Base-by-base conservation (phyloP, 345 rosid genomes). In the Boechera divaricarpa region DNA sequence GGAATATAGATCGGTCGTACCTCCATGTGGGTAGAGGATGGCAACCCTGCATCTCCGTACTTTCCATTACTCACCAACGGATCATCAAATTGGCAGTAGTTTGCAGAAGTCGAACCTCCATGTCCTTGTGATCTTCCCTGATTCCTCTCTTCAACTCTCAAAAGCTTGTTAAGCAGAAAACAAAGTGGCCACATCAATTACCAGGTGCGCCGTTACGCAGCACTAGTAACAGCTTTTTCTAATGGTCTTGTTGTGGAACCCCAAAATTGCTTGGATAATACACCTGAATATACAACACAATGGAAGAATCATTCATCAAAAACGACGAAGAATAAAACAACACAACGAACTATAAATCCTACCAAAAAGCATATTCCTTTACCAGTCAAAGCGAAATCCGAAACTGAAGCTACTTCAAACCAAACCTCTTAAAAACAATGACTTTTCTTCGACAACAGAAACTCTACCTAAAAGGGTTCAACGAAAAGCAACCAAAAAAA, bases 161-260 rank as follows among this genome's bases (percentile, higher is more conserved):
- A 82, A 76, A 90, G 82, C 83, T 88, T 90, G 82, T 83, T 87
- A 13, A 82, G 79, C 59, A 84, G 84, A 52, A 90, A 77, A 75
- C 80, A 86, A 64, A 88, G 79, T 72, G 90, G 89, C 94, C 94
- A 86, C 94, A 87, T 90, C 66, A 77, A 65, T 62, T 64, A 78
- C 79, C 75, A 75, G 65, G 66, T 54, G 45, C 10, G 26, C 4
- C 3, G 44, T 35, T 39, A 24, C 26, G 0, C n/a, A 3, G 10
- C 67, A 59, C 56, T 39, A 52, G 28, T 29, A 29, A 52, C 28
- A 49, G 29, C 66, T 12, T 21, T 24, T 38, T 69, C 62, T 56
- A 65, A 5, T 28, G 72, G 11, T 65, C 55, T 56, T 33, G 36
- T 10, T 12, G 55, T 13, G 16, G 10, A 60, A 41, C 38, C n/a